Percentiles rank a stretch among this genome's conserved stretches.
phyloP scores from a whole-genome alignment of 2,329 filamentous ascomycete genomes.

The Rhexocercosporidium sp. region DNA sequence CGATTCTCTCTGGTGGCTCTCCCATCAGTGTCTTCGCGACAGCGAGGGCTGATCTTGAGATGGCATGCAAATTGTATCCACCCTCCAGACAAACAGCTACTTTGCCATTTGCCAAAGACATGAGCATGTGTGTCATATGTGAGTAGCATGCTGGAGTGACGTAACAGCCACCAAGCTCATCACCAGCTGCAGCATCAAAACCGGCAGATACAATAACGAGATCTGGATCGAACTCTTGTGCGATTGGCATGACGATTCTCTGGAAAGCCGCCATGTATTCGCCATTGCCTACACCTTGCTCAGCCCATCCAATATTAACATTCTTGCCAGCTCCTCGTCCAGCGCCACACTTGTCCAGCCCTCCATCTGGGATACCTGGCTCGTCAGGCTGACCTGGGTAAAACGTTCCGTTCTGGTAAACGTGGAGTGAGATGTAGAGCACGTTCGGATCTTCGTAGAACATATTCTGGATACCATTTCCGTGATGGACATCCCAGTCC shows the following conservation, averaged over 20 bases:
- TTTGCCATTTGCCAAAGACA: slow-evolving; percentile 89
- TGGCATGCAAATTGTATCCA: slow-evolving; percentile 92
- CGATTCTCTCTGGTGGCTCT: slow-evolving; percentile 75
- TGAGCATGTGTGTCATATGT: slow-evolving; percentile 99
- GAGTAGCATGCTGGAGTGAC: slow-evolving; percentile 92
- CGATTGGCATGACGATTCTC: slow-evolving; percentile 94
- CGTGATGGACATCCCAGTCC: slow-evolving; percentile 85
- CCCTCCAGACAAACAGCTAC: slow-evolving; percentile 93
- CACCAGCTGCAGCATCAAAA: slow-evolving; percentile 93
- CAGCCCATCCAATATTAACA: slow-evolving; percentile 70
- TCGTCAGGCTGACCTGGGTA: slow-evolving; percentile 76
- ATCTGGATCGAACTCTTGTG: slow-evolving; percentile 90
- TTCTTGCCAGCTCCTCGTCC: slow-evolving; percentile 63
- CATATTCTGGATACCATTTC: slow-evolving; percentile 95
- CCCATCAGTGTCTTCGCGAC: slow-evolving; percentile 95
- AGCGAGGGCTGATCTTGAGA: slow-evolving; percentile 88
- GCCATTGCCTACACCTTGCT: slow-evolving; percentile 87
- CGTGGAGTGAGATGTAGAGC: slow-evolving; percentile 93
- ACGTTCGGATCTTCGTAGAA: slow-evolving; percentile 96
- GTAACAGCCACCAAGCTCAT: slow-evolving; percentile 90
- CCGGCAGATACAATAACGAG: slow-evolving; percentile 94
- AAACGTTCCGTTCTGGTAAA: slow-evolving; percentile 82
- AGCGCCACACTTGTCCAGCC: slow-evolving; percentile 62
- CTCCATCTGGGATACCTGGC: slow-evolving; percentile 65
- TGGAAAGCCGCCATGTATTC: slow-evolving; percentile 98